Conservation (phyloP, 495 filamentous ascomycete species). For the Alectoria sarmentosa region DNA sequence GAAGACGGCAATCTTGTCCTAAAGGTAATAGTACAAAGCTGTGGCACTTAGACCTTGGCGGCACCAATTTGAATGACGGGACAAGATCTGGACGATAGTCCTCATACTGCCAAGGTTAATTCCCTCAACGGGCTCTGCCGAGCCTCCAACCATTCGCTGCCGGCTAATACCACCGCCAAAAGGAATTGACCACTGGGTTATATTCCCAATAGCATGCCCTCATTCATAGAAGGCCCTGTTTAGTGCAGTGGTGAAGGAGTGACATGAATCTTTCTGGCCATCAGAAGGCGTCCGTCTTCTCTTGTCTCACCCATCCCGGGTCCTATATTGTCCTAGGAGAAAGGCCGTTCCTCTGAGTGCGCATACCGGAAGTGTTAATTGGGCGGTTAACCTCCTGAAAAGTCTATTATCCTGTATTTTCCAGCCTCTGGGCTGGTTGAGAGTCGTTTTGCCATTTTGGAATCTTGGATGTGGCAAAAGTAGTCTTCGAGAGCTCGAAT, state of each 20-base stretch:
- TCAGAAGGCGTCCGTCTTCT: background rate
- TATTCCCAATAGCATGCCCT: background rate
- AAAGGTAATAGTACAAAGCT: slow-evolving; percentile 67
- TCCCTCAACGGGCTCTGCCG: background rate
- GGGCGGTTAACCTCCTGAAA: background rate
- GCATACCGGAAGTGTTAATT: background rate
- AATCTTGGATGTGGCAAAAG: background rate
- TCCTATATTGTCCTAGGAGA: background rate
- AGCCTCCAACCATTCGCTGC: background rate
- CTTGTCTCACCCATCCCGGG: background rate
- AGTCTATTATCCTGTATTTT: background rate
- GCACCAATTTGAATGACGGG: background rate
- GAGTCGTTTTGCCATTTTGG: background rate
- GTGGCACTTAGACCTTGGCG: background rate
- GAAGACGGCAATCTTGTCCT: slow-evolving; percentile 69
- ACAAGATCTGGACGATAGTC: background rate
- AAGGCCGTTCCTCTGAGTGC: background rate
- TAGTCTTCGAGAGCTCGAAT: background rate
- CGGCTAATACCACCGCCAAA: background rate
- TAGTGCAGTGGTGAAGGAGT: background rate
- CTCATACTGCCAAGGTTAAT: background rate
- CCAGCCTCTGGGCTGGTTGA: background rate
- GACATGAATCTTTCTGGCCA: background rate
- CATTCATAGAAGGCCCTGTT: background rate
- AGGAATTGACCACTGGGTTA: background rate